phyloP scores from a whole-genome alignment of 441 rosid genomes.

The Pelargonium fulgidum region DNA sequence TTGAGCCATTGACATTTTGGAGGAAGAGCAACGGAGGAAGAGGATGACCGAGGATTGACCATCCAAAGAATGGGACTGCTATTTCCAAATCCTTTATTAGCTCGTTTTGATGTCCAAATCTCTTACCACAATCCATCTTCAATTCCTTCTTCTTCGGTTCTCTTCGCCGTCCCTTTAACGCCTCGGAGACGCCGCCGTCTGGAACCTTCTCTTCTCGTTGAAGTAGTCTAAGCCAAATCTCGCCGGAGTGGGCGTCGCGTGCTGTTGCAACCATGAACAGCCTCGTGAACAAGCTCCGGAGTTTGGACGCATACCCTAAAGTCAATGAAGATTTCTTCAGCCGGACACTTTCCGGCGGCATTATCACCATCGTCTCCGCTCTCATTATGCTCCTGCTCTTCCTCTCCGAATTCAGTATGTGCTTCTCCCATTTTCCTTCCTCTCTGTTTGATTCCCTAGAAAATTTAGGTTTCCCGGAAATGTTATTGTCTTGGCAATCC shows the following conservation, averaged over 20 bases:
- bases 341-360: constrained; percentile 29
- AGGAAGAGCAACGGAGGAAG: background rate
- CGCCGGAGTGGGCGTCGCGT: background rate
- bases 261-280: constrained; percentile 18
- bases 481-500: no score
- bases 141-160: background rate
- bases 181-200: background rate
- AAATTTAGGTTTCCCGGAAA: background rate
- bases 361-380: constrained; percentile 24
- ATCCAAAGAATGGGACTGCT: background rate
- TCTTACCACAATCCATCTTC: no score
- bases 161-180: background rate
- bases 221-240: background rate
- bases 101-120: background rate
- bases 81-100: background rate
- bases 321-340: constrained; percentile 29
- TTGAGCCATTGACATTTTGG: background rate
- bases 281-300: constrained; percentile 23
- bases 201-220: background rate
- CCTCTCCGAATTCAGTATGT: constrained; percentile 29
- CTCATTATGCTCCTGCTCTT: constrained; percentile 25
- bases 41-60: background rate
- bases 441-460: background rate
- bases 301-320: constrained; percentile 28
- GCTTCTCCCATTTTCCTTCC: background rate